Conservation (phyloP, 2,329 filamentous ascomycete genomes). For the Pseudocercospora vitis region DNA sequence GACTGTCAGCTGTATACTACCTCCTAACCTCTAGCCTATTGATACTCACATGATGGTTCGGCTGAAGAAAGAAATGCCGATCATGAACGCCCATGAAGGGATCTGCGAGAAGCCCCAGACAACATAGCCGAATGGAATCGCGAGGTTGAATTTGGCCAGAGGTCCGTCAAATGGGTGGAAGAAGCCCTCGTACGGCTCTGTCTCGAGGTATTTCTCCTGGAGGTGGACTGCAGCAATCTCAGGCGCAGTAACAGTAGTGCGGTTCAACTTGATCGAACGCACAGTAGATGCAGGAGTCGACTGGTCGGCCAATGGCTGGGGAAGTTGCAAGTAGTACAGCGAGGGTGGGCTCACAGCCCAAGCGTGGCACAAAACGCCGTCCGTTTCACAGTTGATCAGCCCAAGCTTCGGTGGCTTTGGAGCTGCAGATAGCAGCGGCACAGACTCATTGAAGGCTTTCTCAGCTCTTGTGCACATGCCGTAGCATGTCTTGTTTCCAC, state of each 20-base stretch:
- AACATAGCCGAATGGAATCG: conserved; percentile 65
- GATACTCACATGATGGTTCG: conserved; percentile 69
- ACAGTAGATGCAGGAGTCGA: conserved; percentile 63
- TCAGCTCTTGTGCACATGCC: conserved; percentile 67
- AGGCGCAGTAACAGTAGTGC: conserved; percentile 65
- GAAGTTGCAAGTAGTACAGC: conserved; percentile 65
- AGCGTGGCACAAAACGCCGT: conserved; percentile 72
- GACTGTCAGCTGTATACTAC: background rate
- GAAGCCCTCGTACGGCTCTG: conserved; percentile 59
- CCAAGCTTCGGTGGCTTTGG: conserved; percentile 66
- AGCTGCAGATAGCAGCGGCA: conserved; percentile 57
- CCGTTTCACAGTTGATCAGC: conserved; percentile 70
- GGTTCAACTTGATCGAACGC: conserved; percentile 66
- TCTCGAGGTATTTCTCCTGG: conserved; percentile 58
- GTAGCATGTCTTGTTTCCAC: conserved; percentile 76
- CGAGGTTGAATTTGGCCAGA: conserved; percentile 62
- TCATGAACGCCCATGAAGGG: conserved; percentile 74
- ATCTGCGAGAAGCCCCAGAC: conserved; percentile 63
- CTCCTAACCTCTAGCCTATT: background rate
- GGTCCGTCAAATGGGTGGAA: conserved; percentile 76
- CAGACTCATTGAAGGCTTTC: conserved; percentile 55
- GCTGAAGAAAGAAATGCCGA: conserved; percentile 70
- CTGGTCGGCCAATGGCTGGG: conserved; percentile 61
- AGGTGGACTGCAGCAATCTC: conserved; percentile 62
- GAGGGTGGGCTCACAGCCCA: conserved; percentile 67